phyloP scores from a whole-genome alignment of 2,329 filamentous ascomycete species.

The Teratosphaeria epicoccoides region DNA sequence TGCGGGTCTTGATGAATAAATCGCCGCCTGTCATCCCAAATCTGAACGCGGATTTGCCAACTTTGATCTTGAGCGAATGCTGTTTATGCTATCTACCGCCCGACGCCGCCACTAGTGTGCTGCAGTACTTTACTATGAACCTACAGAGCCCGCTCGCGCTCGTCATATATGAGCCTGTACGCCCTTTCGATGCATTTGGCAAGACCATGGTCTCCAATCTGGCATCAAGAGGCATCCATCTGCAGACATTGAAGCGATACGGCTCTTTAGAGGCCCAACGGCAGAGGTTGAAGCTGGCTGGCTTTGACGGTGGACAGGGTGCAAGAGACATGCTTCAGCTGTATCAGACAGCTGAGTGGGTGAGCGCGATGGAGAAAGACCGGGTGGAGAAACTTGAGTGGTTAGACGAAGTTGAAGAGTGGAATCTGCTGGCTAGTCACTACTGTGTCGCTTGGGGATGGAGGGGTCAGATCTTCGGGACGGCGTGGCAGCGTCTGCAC shows the following conservation, averaged over 20 bases:
- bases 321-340: conserved; percentile 56
- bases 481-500: conserved; percentile 15
- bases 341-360: conserved; percentile 59
- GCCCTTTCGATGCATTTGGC: conserved; percentile 75
- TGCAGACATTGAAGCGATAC: conserved; percentile 73
- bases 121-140: conserved; percentile 29
- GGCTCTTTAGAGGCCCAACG: conserved; percentile 58
- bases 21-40: conserved; percentile 26
- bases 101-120: conserved; percentile 43
- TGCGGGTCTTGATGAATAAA: conserved; percentile 46
- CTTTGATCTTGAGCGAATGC: conserved; percentile 84
- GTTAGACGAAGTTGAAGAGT: conserved; percentile 91
- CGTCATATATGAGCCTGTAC: conserved; percentile 81
- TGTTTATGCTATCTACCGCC: conserved; percentile 81
- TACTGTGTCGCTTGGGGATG: conserved; percentile 88
- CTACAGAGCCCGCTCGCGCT: conserved; percentile 44
- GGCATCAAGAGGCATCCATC: conserved; percentile 64
- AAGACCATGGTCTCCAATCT: conserved; percentile 88
- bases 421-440: conserved; percentile 74
- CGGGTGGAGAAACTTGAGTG: conserved; percentile 72
- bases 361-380: conserved; percentile 59
- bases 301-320: conserved; percentile 49
- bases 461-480: conserved; percentile 35
- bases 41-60: conserved; percentile 54
- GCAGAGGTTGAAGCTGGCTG: conserved; percentile 52